Evolutionary conservation across 148 eudicot genomes (phyloP), one percentile per base, ranked within the genome.

Genomic region (Amaranthus cruentus): DNA sequence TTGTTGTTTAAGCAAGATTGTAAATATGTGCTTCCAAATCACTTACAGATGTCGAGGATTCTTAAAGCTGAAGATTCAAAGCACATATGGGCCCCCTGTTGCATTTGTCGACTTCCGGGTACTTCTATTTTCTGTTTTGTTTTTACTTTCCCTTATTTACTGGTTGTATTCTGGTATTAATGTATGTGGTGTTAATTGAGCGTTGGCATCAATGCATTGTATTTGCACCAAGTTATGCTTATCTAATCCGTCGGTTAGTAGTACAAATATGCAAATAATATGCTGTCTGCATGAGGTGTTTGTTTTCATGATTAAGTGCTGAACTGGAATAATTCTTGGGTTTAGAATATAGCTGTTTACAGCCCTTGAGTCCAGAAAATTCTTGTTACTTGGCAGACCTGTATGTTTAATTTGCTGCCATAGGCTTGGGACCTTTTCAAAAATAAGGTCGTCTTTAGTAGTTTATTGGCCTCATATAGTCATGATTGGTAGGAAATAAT

Each of bases 81-180:
- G 85, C 75, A 83, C 90, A 10, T 83, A 83, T 79, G 98, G 97
- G 70, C 70, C 93, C 78, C 97, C 93, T 44, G 98, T 95, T 80
- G 96, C 97, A 72, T 95, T 95, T 86, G 96, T 95, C 50, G 97
- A 91, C 84, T 91, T 91, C 70, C 80, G 85, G 92, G 97, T 91
- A 78, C 15, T 48, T 12, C 52, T 9, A 54, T 54, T 44, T 46
- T 38, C 49, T 51, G 13, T 28, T 63, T 68, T 6, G 9, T 67
- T 18, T 47, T 11, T 55, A 6, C 49, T 59, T 4, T 56, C 49
- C 12, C 44, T 42, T 7, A n/a, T 47, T 6, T 62, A 38, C n/a
- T n/a, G 3, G 0, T 10, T 47, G n/a, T 58, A 28, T 28, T 28
- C 38, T 18, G 14, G 6, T n/a, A 9, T 58, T n/a, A 10, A 66